phyloP scores from a whole-genome alignment of 805 yeast species.

The Yamadazyma nakazawae region DNA sequence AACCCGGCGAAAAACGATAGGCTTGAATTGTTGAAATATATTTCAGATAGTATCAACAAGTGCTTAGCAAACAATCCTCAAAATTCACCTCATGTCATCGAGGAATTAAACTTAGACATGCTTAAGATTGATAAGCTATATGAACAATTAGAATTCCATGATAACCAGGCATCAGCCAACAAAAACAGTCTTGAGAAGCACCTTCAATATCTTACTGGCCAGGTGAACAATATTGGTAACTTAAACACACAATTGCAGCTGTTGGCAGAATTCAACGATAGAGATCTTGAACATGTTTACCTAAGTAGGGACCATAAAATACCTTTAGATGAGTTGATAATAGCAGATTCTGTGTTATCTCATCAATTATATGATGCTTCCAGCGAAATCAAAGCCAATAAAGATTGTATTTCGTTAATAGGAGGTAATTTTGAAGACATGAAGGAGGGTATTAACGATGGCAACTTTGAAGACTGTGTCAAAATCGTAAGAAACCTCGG shows the following conservation, averaged over 20 bases:
- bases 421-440: conserved; percentile 45
- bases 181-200: conserved; percentile 29
- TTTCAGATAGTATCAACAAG: conserved; percentile 1
- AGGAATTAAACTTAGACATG: conserved; percentile 13
- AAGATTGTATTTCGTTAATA: conserved; percentile 60
- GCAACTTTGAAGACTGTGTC: conserved; percentile 31
- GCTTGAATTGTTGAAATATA: neutral
- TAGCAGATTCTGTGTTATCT: conserved; percentile 40
- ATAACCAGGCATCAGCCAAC: conserved; percentile 36
- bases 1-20: neutral
- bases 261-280: conserved; percentile 23
- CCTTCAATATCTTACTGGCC: conserved; percentile 24
- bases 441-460: conserved; percentile 33
- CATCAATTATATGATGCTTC: conserved; percentile 63
- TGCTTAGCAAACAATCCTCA: conserved; percentile 16
- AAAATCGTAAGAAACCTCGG: conserved; percentile 35
- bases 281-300: conserved; percentile 17
- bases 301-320: conserved; percentile 14
- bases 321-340: conserved; percentile 32
- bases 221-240: conserved; percentile 19
- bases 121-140: conserved; percentile 26
- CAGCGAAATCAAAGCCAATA: conserved; percentile 66
- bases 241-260: conserved; percentile 25
- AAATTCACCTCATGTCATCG: conserved; percentile 16
- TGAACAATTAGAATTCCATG: conserved; percentile 32